Evolutionary conservation across 768 basidiomycete genomes (phyloP).

Genomic region (Lactifluus pinguis): DNA sequence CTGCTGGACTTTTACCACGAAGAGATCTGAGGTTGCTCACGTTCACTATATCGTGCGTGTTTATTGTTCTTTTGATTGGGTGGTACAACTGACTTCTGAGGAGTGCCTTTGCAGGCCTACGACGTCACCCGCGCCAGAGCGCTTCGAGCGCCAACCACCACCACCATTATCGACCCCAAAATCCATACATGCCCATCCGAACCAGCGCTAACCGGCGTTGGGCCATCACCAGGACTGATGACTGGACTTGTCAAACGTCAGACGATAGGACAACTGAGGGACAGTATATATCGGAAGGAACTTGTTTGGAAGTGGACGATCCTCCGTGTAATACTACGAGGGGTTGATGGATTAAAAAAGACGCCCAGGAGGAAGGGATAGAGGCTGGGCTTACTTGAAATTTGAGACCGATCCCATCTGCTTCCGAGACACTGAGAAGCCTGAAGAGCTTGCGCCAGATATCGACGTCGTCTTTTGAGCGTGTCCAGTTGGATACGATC

Average conservation of each 20-base stretch:
- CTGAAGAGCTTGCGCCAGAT: slow-evolving; percentile 81
- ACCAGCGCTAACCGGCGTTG: slow-evolving; percentile 20
- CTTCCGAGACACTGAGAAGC: slow-evolving; percentile 74
- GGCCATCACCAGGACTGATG: slow-evolving; percentile 22
- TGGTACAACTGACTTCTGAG: neutral
- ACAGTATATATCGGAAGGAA: too few relatives aligned
- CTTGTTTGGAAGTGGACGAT: slow-evolving; percentile 70
- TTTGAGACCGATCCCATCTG: slow-evolving; percentile 78
- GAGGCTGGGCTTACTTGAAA: slow-evolving; percentile 60
- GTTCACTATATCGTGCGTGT: neutral
- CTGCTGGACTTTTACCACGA: neutral
- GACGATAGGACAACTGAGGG: slow-evolving; percentile 56
- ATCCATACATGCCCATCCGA: slow-evolving; percentile 37
- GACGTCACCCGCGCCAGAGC: neutral
- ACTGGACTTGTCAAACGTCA: slow-evolving; percentile 46
- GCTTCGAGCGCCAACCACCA: slow-evolving; percentile 6
- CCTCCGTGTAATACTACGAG: slow-evolving; percentile 75
- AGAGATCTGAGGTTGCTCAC: slow-evolving; percentile 1
- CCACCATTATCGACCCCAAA: slow-evolving; percentile 27
- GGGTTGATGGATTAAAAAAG: neutral
- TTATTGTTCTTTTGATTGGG: neutral
- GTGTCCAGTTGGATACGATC: slow-evolving; percentile 84
- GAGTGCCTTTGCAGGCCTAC: neutral
- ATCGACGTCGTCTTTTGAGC: slow-evolving; percentile 79
- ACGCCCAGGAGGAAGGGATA: neutral